Conservation (phyloP, 805 yeast genomes). For the Clavispora santaluciae region DNA sequence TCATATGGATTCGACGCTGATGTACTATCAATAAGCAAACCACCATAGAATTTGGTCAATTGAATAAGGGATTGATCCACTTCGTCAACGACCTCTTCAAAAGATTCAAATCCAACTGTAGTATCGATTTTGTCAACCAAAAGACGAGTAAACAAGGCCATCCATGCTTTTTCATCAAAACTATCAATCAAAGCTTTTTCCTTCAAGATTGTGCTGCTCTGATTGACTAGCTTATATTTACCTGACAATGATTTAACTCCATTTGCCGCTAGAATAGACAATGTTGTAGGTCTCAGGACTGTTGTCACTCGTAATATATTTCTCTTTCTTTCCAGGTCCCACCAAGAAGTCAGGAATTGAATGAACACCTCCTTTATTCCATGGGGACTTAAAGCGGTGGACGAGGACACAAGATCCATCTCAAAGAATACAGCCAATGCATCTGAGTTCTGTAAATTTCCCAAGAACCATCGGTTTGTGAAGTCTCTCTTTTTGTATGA, state of each 20-base stretch:
- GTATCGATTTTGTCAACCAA: constrained; percentile 33
- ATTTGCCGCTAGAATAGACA: constrained; percentile 14
- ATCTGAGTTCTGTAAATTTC: constrained; percentile 16
- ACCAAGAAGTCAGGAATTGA: constrained; percentile 31
- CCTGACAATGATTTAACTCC: constrained; percentile 15
- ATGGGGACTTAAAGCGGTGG: constrained; percentile 11
- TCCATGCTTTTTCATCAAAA: constrained; percentile 31
- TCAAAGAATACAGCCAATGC: constrained; percentile 31
- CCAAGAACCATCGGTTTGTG: constrained; percentile 37
- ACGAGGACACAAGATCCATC: constrained; percentile 23
- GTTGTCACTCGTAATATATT: constrained; percentile 31
- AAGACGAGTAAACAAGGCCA: constrained; percentile 26
- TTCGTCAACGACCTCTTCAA: constrained; percentile 22
- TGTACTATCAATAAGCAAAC: constrained; percentile 6
- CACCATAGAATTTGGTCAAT: constrained; percentile 27
- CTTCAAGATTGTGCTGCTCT: constrained; percentile 20
- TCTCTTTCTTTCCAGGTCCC: constrained; percentile 14
- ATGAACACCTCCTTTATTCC: constrained; percentile 22
- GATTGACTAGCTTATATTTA: constrained; percentile 10
- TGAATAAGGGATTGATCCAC: constrained; percentile 25
- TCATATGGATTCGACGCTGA: constrained; percentile 21
- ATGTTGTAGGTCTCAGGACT: constrained; percentile 24
- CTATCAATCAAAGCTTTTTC: constrained; percentile 23
- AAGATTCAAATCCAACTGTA: constrained; percentile 28
- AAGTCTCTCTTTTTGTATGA: constrained; percentile 26